A percentile compares a stretch with the other conserved stretches of the same genome.
phyloP scores from a whole-genome alignment of 257 asterid species.

The Solanum virginianum region DNA sequence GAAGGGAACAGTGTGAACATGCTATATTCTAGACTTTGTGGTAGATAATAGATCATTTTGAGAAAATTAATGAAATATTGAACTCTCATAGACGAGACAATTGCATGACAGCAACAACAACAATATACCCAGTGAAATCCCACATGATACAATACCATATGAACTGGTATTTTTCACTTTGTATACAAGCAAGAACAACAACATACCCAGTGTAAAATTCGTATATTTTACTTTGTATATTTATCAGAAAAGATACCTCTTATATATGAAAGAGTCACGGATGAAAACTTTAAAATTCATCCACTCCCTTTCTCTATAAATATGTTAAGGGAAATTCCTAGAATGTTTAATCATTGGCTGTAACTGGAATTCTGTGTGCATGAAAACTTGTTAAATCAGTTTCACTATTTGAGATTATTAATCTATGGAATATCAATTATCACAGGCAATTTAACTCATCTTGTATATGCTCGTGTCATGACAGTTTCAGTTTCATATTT shows the following conservation, averaged over 20 bases:
- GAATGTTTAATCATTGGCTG: neutral
- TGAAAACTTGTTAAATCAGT: neutral
- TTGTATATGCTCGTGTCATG: neutral
- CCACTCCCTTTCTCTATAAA: neutral
- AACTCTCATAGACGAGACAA: neutral
- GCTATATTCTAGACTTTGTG: neutral
- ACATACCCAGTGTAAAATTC: neutral
- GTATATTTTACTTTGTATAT: neutral
- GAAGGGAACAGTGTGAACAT: neutral
- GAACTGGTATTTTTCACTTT: neutral
- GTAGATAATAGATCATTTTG: neutral
- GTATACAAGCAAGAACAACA: neutral
- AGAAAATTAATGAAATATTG: neutral
- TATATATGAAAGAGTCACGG: neutral
- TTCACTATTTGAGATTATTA: neutral
- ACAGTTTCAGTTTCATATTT: neutral
- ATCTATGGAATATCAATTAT: neutral
- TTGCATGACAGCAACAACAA: neutral
- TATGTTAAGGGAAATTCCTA: neutral
- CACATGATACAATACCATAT: neutral
- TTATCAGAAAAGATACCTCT: neutral
- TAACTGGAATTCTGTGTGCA: neutral
- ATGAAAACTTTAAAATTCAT: neutral
- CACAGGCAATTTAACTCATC: neutral
- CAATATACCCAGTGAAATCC: too few species aligned